These are phyloP conservation scores for Ligustrum vulgare DNA, from an alignment of 257 asterid genomes.

Conservation along the genomic window DNA sequence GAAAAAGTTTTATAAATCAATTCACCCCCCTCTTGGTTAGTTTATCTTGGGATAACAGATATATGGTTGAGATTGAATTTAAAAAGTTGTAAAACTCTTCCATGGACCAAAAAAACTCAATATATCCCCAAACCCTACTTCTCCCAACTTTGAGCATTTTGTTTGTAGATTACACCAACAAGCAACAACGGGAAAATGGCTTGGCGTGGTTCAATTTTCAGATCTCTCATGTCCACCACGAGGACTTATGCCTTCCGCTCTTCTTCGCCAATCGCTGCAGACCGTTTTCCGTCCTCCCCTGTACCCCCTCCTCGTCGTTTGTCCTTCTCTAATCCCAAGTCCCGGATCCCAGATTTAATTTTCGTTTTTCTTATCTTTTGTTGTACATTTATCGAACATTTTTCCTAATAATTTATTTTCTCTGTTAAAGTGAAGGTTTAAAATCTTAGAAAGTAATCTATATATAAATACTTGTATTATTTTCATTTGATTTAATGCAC, in stretches of 20 bases:
- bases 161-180: constrained; percentile 1
- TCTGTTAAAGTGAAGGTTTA: background rate
- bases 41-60: too few species aligned
- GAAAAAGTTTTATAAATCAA: too few species aligned
- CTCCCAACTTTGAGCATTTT: background rate
- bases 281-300: constrained; percentile 57
- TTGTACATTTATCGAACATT: background rate
- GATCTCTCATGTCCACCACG: constrained; percentile 65
- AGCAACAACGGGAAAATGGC: constrained; percentile 52
- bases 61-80: too few species aligned
- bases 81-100: too few species aligned
- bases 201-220: constrained; percentile 82
- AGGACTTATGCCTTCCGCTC: constrained; percentile 73
- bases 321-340: constrained; percentile 80
- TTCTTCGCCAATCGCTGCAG: constrained; percentile 43
- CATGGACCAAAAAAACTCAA: too few species aligned
- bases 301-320: constrained; percentile 65
- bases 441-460: background rate
- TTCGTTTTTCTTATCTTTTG: background rate
- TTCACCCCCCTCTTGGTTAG: too few species aligned
- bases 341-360: background rate
- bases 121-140: constrained; percentile 31
- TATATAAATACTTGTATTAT: too few species aligned
- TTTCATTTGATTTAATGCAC: too few species aligned
- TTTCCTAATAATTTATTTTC: background rate